Evolutionary conservation across 2,329 filamentous ascomycete genomes (phyloP).

Genomic region (Falciphora oryzae): DNA sequence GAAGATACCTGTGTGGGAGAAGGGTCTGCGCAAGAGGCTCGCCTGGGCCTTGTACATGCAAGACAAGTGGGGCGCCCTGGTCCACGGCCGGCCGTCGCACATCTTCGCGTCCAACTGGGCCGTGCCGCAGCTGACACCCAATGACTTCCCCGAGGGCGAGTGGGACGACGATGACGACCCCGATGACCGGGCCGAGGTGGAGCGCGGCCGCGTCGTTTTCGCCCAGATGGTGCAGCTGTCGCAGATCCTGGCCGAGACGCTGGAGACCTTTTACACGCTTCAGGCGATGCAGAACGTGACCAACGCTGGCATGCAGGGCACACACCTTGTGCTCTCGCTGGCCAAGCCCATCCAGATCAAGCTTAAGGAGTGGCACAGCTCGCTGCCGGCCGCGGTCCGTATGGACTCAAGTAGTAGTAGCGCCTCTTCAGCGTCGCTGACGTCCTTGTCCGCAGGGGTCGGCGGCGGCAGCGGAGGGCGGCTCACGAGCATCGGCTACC

Average conservation of each 20-base stretch:
- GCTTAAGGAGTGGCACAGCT: slow-evolving; percentile 75
- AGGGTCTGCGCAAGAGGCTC: slow-evolving; percentile 52
- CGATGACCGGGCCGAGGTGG: slow-evolving; percentile 59
- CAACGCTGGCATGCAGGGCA: slow-evolving; percentile 62
- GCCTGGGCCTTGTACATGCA: slow-evolving; percentile 63
- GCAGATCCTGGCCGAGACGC: slow-evolving; percentile 70
- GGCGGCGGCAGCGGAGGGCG: slow-evolving; percentile 20
- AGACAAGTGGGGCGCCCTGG: slow-evolving; percentile 73
- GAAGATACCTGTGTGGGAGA: slow-evolving; percentile 59
- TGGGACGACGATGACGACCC: slow-evolving; percentile 42
- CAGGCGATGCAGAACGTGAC: slow-evolving; percentile 65
- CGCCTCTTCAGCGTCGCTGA: slow-evolving; percentile 1
- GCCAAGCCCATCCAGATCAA: slow-evolving; percentile 80
- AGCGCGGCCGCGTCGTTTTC: slow-evolving; percentile 65
- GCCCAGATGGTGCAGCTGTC: slow-evolving; percentile 71
- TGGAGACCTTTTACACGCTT: slow-evolving; percentile 77
- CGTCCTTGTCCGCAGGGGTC: slow-evolving; percentile 34
- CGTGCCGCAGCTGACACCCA: slow-evolving; percentile 56
- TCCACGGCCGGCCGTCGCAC: slow-evolving; percentile 81
- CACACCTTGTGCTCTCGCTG: slow-evolving; percentile 64
- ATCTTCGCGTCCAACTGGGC: slow-evolving; percentile 68
- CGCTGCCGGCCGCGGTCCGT: slow-evolving; percentile 55
- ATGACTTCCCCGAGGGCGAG: slow-evolving; percentile 70
- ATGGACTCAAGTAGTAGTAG: slow-evolving; percentile 48
- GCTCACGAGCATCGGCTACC: slow-evolving; percentile 62